Evolutionary conservation across 495 filamentous ascomycete species (phyloP).

Genomic region (Geopyxis carbonaria): DNA sequence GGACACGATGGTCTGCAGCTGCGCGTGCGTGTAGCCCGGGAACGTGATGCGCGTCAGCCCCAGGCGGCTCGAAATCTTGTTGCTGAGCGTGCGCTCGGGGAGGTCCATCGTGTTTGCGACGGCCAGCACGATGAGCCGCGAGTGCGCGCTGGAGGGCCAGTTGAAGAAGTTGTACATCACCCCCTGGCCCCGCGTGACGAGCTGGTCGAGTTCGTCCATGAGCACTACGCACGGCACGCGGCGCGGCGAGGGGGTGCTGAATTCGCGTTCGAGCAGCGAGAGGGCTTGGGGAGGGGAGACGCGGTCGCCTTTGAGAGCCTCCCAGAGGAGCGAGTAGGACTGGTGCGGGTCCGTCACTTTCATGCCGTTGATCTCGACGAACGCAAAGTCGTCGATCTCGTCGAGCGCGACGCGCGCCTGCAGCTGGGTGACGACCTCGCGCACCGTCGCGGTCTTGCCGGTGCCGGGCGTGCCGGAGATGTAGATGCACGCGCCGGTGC

Average conservation of each 20-base stretch:
- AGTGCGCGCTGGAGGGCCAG: slow-evolving; percentile 88
- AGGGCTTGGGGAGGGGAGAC: slow-evolving; percentile 86
- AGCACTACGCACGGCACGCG: slow-evolving; percentile 90
- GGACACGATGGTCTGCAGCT: slow-evolving; percentile 94
- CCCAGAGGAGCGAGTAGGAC: slow-evolving; percentile 88
- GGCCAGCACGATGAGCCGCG: slow-evolving; percentile 81
- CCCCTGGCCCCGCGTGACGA: slow-evolving; percentile 91
- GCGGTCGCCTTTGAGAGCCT: slow-evolving; percentile 82
- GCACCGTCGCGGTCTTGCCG: slow-evolving; percentile 93
- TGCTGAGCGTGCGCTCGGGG: slow-evolving; percentile 87
- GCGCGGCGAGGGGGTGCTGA: slow-evolving; percentile 72
- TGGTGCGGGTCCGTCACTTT: slow-evolving; percentile 97
- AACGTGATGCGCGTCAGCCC: slow-evolving; percentile 88
- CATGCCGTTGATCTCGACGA: slow-evolving; percentile 99
- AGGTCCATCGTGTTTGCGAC: slow-evolving; percentile 99
- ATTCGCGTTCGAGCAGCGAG: slow-evolving; percentile 77
- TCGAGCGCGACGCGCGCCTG: slow-evolving; percentile 70
- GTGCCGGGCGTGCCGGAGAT: slow-evolving; percentile 99
- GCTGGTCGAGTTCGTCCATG: slow-evolving; percentile 97
- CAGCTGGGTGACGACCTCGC: slow-evolving; percentile 80
- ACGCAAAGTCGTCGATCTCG: slow-evolving; percentile 96
- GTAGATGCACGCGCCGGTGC: slow-evolving; percentile 89
- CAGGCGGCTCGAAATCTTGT: slow-evolving; percentile 89
- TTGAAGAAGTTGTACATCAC: slow-evolving; percentile 99
- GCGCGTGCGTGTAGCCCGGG: slow-evolving; percentile 89